These are phyloP conservation scores for Byssochlamys sp. DNA, from an alignment of 2,329 filamentous ascomycete species.

Conservation along the genomic window DNA sequence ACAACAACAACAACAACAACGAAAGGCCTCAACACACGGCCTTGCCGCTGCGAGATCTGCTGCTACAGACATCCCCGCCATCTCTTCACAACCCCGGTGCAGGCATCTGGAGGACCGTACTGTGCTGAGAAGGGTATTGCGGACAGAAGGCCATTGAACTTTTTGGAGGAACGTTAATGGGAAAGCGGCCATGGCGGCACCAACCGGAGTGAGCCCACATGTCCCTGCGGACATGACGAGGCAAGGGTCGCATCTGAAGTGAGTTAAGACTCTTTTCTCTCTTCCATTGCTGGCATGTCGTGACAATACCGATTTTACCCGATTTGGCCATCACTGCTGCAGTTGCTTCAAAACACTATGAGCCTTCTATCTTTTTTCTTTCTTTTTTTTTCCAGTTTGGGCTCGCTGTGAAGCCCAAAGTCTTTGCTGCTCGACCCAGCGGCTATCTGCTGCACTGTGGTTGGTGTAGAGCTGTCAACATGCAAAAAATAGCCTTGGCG, in stretches of 20 bases:
- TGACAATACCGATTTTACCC: neutral
- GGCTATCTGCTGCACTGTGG: neutral
- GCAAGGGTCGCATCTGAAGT: conserved; percentile 51
- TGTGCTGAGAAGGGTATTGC: neutral
- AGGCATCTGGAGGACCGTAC: neutral
- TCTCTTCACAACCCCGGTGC: neutral
- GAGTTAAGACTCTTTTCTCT: conserved; percentile 27
- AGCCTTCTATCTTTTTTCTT: neutral
- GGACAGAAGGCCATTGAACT: neutral
- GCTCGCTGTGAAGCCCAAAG: neutral
- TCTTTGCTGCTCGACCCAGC: neutral
- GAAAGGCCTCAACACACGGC: conserved; percentile 6
- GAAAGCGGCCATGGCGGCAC: conserved; percentile 33
- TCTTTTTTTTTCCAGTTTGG: neutral
- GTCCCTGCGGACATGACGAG: conserved; percentile 49
- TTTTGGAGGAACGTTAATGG: conserved; percentile 17
- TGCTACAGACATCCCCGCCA: neutral
- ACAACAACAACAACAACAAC: neutral
- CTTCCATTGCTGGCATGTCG: conserved; percentile 3
- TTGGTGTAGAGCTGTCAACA: neutral
- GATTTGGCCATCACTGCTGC: neutral
- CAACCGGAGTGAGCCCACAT: conserved; percentile 40
- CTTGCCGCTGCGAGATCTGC: conserved; percentile 1
- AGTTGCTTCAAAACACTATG: neutral
- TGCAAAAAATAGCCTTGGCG: neutral